Percentiles rank a stretch among this genome's conserved stretches.
Evolutionary conservation across 2,329 filamentous ascomycete species (phyloP).

Genomic region (Penicillium sp.): DNA sequence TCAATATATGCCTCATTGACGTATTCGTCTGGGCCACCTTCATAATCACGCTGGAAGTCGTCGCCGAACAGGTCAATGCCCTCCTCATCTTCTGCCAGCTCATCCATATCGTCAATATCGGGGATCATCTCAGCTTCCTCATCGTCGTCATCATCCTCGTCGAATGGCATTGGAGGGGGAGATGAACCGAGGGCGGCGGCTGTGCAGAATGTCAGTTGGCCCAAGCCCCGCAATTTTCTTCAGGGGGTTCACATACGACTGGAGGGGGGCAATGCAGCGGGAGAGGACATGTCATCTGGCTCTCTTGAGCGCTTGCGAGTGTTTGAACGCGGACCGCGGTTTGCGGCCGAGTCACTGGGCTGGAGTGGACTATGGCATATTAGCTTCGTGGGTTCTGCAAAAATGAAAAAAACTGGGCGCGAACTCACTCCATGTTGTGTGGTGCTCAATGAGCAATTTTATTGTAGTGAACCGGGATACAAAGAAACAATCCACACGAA

Average conservation of each 20-base stretch:
- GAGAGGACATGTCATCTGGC: conserved; percentile 62
- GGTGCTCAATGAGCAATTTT: neutral
- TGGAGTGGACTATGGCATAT: conserved; percentile 59
- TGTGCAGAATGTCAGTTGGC: conserved; percentile 14
- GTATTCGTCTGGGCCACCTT: conserved; percentile 50
- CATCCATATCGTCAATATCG: conserved; percentile 67
- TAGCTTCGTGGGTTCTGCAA: conserved; percentile 7
- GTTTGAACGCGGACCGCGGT: conserved; percentile 64
- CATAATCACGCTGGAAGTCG: conserved; percentile 65
- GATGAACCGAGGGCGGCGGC: conserved; percentile 49
- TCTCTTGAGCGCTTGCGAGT: conserved; percentile 66
- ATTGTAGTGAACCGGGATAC: neutral
- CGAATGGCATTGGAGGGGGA: conserved; percentile 57
- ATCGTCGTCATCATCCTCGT: conserved; percentile 49
- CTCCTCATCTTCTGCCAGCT: conserved; percentile 68
- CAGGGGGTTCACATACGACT: conserved; percentile 55
- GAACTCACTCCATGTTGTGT: conserved; percentile 32
- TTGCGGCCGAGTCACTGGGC: conserved; percentile 77
- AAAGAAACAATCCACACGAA: neutral
- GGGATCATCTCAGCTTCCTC: conserved; percentile 60
- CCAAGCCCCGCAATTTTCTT: neutral
- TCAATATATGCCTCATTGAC: conserved; percentile 62
- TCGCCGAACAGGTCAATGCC: conserved; percentile 70
- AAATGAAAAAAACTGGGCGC: conserved; percentile 1
- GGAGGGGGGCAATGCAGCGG: conserved; percentile 58